Conservation (phyloP, 345 rosid species). For the Noccaea bulbosa region DNA sequence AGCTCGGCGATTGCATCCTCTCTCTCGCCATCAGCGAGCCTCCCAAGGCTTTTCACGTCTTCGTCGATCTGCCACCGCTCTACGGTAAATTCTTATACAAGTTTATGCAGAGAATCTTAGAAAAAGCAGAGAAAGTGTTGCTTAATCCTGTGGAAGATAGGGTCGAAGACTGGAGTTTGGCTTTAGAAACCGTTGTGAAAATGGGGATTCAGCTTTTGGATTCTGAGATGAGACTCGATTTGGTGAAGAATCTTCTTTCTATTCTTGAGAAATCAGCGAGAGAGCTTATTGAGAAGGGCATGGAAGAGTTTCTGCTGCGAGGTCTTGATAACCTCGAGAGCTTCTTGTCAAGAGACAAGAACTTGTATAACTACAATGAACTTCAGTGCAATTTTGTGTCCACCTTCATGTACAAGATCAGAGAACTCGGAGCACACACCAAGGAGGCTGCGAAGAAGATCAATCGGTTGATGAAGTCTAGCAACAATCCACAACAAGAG, state of each 20-base stretch:
- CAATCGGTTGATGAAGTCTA: background rate
- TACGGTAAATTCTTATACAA: background rate
- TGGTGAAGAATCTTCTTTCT: background rate
- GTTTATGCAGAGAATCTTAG: background rate
- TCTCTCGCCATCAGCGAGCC: background rate
- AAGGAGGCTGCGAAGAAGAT: background rate
- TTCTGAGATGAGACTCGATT: background rate
- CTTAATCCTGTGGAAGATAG: background rate
- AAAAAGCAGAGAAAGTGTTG: conserved; percentile 13
- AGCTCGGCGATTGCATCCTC: conserved; percentile 32
- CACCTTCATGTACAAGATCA: background rate
- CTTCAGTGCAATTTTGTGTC: background rate
- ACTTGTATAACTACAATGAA: background rate
- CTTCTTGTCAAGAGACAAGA: conserved; percentile 9
- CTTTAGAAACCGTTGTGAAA: conserved; percentile 7
- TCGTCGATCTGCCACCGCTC: conserved; percentile 12
- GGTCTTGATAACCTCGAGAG: conserved; percentile 15
- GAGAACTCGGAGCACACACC: background rate
- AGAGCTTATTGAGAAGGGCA: background rate
- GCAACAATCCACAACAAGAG: background rate
- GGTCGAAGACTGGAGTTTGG: conserved; percentile 7
- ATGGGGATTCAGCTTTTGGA: conserved; percentile 16
- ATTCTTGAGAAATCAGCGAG: background rate
- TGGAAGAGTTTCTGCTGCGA: conserved; percentile 1
- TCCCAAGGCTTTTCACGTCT: conserved; percentile 3